Evolutionary conservation across 805 yeast species (phyloP).

Genomic region (Wickerhamiella occidentalis): DNA sequence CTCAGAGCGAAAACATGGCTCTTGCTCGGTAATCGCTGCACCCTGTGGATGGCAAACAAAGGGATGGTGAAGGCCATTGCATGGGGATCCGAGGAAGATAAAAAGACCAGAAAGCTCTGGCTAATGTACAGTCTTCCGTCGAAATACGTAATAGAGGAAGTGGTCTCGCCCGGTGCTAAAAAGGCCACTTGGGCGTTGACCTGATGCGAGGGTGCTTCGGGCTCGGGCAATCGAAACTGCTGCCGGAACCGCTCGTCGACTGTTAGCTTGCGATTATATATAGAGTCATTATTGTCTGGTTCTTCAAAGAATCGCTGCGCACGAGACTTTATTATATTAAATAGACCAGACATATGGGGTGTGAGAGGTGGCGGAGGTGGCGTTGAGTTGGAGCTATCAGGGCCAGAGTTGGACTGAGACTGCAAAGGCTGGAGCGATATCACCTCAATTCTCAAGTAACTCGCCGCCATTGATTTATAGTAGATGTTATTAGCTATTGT

Average conservation of each 20-base stretch:
- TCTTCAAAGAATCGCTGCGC: constrained; percentile 20
- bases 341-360: constrained; percentile 27
- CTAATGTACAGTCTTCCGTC: constrained; percentile 64
- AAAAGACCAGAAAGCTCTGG: constrained; percentile 61
- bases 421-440: too few relatives aligned
- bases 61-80: constrained; percentile 61
- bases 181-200: constrained; percentile 49
- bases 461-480: too few relatives aligned
- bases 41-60: constrained; percentile 65
- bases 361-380: too few relatives aligned
- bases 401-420: not conserved
- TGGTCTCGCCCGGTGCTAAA: constrained; percentile 17
- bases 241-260: constrained; percentile 60
- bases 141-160: constrained; percentile 26
- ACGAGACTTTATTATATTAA: constrained; percentile 18
- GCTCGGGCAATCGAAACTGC: constrained; percentile 59
- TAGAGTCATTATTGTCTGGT: constrained; percentile 16
- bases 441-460: too few relatives aligned
- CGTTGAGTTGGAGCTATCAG: too few relatives aligned
- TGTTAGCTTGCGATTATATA: constrained; percentile 32
- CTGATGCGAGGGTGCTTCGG: constrained; percentile 53
- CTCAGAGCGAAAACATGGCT: constrained; percentile 67
- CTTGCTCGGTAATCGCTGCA: constrained; percentile 71
- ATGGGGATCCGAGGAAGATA: constrained; percentile 54
- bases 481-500: too few relatives aligned